Conservation (phyloP, 2,329 filamentous ascomycete genomes). For the Pezicula neosporulosa region DNA sequence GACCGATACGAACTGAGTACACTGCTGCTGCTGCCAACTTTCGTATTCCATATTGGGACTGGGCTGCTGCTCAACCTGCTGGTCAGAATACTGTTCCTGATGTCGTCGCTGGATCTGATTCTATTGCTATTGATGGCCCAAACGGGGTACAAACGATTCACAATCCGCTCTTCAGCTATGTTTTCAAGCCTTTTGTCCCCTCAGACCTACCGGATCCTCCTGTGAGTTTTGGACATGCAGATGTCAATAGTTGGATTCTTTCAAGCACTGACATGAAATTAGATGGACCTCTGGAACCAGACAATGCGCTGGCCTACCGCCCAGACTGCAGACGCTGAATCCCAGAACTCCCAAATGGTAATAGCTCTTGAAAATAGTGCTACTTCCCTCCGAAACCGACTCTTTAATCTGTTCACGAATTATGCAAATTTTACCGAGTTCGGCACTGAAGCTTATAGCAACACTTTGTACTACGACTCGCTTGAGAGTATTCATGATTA, state of each 20-base stretch:
- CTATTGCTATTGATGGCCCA: slow-evolving; percentile 50
- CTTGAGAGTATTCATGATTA: slow-evolving; percentile 62
- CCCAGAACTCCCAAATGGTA: slow-evolving; percentile 57
- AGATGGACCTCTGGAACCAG: slow-evolving; percentile 57
- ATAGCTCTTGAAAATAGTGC: slow-evolving; percentile 49
- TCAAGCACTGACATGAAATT: background rate
- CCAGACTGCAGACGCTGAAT: slow-evolving; percentile 39
- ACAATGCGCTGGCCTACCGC: slow-evolving; percentile 54
- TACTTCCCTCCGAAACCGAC: slow-evolving; percentile 53
- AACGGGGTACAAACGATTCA: slow-evolving; percentile 34
- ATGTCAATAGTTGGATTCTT: background rate
- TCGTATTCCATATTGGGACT: slow-evolving; percentile 46
- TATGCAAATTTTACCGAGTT: slow-evolving; percentile 67
- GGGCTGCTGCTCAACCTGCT: slow-evolving; percentile 40
- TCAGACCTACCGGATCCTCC: slow-evolving; percentile 55
- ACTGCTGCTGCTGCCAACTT: slow-evolving; percentile 34
- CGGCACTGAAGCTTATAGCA: slow-evolving; percentile 61
- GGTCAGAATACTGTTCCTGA: slow-evolving; percentile 45
- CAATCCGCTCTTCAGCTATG: slow-evolving; percentile 52
- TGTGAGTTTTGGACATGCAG: slow-evolving; percentile 37
- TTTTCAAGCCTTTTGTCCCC: slow-evolving; percentile 38
- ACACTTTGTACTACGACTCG: slow-evolving; percentile 52
- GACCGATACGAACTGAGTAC: slow-evolving; percentile 36
- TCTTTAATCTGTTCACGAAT: slow-evolving; percentile 65
- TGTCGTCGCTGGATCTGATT: slow-evolving; percentile 41